Conservation (phyloP, 2,329 filamentous ascomycete genomes). For the Diplodia scrobiculata region DNA sequence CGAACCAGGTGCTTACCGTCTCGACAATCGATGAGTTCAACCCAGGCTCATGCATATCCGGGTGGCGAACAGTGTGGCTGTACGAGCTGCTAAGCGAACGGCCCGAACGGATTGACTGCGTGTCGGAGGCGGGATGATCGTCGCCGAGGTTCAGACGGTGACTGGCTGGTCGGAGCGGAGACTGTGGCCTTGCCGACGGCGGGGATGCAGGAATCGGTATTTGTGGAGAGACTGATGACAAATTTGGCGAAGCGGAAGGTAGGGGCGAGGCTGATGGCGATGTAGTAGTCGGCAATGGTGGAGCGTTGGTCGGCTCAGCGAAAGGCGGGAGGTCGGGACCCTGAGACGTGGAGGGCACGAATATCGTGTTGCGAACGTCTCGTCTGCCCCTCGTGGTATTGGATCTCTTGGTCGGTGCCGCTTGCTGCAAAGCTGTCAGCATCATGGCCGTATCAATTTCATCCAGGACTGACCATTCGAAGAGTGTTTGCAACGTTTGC, state of each 20-base stretch:
- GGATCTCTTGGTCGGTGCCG: slow-evolving; percentile 57
- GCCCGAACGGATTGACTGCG: slow-evolving; percentile 86
- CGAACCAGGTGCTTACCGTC: slow-evolving; percentile 82
- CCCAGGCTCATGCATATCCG: slow-evolving; percentile 76
- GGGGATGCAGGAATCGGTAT: slow-evolving; percentile 26
- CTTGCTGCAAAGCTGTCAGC: slow-evolving; percentile 50
- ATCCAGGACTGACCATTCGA: slow-evolving; percentile 51
- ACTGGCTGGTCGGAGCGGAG: slow-evolving; percentile 32
- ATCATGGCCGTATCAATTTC: slow-evolving; percentile 31
- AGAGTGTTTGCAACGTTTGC: slow-evolving; percentile 75
- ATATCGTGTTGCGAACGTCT: slow-evolving; percentile 89
- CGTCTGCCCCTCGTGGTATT: slow-evolving; percentile 84
- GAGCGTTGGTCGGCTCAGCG: slow-evolving; percentile 32
- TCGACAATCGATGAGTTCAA: slow-evolving; percentile 89
- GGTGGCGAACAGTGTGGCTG: slow-evolving; percentile 68
- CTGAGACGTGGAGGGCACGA: slow-evolving; percentile 52
- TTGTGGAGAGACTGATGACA: slow-evolving; percentile 15
- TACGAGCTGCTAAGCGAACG: slow-evolving; percentile 72
- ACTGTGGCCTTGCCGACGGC: slow-evolving; percentile 29
- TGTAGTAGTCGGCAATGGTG: slow-evolving; percentile 31
- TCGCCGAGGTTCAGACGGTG: slow-evolving; percentile 39
- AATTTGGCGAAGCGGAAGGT: slow-evolving; percentile 35
- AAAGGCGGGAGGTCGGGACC: slow-evolving; percentile 27
- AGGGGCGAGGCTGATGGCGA: slow-evolving; percentile 25
- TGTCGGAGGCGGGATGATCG: slow-evolving; percentile 74